These are phyloP conservation scores for Amylostereum areolatum DNA, from an alignment of 1,284 basidiomycete genomes.

Conservation along the genomic window DNA sequence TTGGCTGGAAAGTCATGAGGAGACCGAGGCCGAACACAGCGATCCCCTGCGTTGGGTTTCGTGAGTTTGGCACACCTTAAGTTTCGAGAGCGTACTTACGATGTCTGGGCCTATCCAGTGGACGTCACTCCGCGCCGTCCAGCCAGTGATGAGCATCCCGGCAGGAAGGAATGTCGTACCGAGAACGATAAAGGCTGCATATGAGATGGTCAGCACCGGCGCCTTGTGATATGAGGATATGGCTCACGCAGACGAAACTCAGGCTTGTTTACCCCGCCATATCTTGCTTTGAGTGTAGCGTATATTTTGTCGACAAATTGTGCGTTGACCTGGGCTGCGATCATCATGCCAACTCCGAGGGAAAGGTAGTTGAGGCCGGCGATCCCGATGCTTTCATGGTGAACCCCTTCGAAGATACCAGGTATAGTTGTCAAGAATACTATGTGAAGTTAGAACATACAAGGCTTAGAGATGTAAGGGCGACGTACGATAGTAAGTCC, in stretches of 20 bases:
- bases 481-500: too few species aligned
- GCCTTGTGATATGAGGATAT: neutral
- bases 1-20: slow-evolving; percentile 51
- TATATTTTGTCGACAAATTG: slow-evolving; percentile 44
- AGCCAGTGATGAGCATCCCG: slow-evolving; percentile 62
- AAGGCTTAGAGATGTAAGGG: too few species aligned
- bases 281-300: slow-evolving; percentile 34
- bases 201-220: neutral
- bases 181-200: slow-evolving; percentile 55
- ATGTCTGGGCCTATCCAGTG: slow-evolving; percentile 69
- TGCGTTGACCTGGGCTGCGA: slow-evolving; percentile 49
- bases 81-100: slow-evolving; percentile 27
- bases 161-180: slow-evolving; percentile 48
- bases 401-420: slow-evolving; percentile 41
- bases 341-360: slow-evolving; percentile 41
- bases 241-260: slow-evolving; percentile 20
- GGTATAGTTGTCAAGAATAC: slow-evolving; percentile 57
- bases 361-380: slow-evolving; percentile 52
- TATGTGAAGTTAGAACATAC: too few species aligned
- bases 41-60: slow-evolving; percentile 51
- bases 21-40: slow-evolving; percentile 47
- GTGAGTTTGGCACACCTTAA: neutral
- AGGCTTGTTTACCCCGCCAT: slow-evolving; percentile 43
- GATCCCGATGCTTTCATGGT: slow-evolving; percentile 40
- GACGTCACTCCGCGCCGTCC: slow-evolving; percentile 47